These are phyloP conservation scores for Xylaria flabelliformis DNA, from an alignment of 495 filamentous ascomycete species.

Conservation along the genomic window DNA sequence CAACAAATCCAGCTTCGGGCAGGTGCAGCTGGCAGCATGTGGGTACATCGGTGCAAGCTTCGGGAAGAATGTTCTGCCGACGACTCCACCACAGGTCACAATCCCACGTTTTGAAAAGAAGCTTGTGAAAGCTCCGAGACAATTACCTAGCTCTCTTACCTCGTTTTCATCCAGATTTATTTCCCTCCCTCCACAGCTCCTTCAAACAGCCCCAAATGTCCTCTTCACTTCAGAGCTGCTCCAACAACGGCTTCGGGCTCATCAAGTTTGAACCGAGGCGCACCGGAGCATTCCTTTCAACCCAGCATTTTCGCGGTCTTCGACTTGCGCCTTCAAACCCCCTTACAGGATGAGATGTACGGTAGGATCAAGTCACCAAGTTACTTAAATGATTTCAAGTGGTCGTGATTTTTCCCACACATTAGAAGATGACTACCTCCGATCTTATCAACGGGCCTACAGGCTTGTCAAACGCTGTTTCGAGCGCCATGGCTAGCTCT, in stretches of 20 bases:
- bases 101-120: slow-evolving; percentile 17
- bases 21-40: no score
- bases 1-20: neutral
- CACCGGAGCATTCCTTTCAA: neutral
- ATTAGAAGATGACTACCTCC: slow-evolving; percentile 31
- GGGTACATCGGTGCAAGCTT: neutral
- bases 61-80: slow-evolving; percentile 20
- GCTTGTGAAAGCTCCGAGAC: slow-evolving; percentile 13
- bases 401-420: neutral
- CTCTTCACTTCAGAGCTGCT: slow-evolving; percentile 29
- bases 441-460: slow-evolving; percentile 23
- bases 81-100: slow-evolving; percentile 28
- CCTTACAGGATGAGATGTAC: slow-evolving; percentile 21
- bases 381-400: slow-evolving; percentile 2
- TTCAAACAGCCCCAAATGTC: slow-evolving; percentile 35
- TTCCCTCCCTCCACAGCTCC: slow-evolving; percentile 13
- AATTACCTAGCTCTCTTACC: slow-evolving; percentile 33
- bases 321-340: neutral
- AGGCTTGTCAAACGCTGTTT: slow-evolving; percentile 36
- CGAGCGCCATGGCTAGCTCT: slow-evolving; percentile 34
- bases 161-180: slow-evolving; percentile 18
- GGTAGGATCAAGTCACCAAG: neutral
- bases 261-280: slow-evolving; percentile 17
- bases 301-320: neutral
- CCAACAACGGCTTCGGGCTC: slow-evolving; percentile 19